phyloP scores from a whole-genome alignment of 1,139 yeast species.

The Pichia inconspicua region DNA sequence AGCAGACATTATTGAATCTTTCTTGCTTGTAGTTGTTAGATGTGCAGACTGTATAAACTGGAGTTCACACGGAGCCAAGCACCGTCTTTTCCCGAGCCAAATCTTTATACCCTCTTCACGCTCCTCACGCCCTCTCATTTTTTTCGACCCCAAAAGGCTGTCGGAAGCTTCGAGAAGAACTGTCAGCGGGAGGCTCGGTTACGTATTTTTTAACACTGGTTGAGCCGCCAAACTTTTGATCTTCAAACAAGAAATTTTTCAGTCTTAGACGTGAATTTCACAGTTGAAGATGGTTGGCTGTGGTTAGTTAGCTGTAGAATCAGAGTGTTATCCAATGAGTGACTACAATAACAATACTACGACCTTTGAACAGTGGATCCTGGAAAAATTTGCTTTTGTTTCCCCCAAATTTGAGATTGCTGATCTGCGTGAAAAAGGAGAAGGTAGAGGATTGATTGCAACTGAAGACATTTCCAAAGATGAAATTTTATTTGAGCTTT shows the following conservation, averaged over 20 bases:
- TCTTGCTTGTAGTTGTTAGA: background rate
- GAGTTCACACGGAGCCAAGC: background rate
- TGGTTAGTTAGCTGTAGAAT: background rate
- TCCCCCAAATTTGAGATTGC: constrained; percentile 50
- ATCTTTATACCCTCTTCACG: background rate
- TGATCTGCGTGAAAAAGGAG: constrained; percentile 50
- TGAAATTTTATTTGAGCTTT: constrained; percentile 63
- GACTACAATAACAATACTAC: constrained; percentile 31
- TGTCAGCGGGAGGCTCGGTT: background rate
- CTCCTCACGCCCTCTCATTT: background rate
- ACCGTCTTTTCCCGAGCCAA: background rate
- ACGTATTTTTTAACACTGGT: background rate
- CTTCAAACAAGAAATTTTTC: background rate
- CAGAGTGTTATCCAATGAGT: background rate
- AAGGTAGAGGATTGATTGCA: constrained; percentile 80
- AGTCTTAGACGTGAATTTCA: background rate
- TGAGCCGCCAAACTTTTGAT: background rate
- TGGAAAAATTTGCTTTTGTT: constrained; percentile 36
- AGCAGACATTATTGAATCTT: constrained; percentile 36
- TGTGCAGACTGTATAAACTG: background rate
- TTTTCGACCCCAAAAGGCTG: too few species aligned
- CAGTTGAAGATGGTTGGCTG: too few species aligned
- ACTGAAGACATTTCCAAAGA: constrained; percentile 45
- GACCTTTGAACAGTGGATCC: constrained; percentile 49
- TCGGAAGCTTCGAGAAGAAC: background rate